Conservation (phyloP, 192 early-diverging fungal genomes). For the Coemansia sp. region DNA sequence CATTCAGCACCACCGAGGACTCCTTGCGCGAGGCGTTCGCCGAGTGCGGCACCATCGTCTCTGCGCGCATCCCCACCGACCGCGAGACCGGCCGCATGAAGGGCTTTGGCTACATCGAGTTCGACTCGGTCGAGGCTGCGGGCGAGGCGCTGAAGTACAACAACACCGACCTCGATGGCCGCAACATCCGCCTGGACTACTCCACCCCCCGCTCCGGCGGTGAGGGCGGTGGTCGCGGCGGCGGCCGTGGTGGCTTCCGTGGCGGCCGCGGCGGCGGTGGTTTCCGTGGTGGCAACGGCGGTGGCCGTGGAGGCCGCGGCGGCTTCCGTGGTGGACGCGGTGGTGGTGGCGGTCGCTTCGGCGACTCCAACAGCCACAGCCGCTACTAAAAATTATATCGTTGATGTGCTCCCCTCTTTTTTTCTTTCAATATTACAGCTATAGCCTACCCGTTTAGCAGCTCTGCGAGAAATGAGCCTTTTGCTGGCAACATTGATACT, state of each 20-base stretch:
- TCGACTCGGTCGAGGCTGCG: slow-evolving; percentile 84
- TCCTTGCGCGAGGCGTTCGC: slow-evolving; percentile 88
- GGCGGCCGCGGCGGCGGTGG: slow-evolving; percentile 39
- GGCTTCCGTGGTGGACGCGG: slow-evolving; percentile 52
- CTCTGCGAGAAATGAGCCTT: too few relatives aligned
- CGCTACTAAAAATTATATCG: slow-evolving; percentile 11
- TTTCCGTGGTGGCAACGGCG: slow-evolving; percentile 14
- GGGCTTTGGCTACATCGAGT: slow-evolving; percentile 97
- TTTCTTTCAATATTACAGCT: background rate
- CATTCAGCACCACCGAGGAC: slow-evolving; percentile 88
- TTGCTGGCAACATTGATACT: too few relatives aligned
- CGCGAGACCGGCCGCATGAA: slow-evolving; percentile 78
- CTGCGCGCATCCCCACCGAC: slow-evolving; percentile 80
- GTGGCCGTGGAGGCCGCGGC: slow-evolving; percentile 1
- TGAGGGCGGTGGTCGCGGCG: slow-evolving; percentile 46
- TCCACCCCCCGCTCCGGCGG: slow-evolving; percentile 51
- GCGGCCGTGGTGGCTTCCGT: slow-evolving; percentile 29
- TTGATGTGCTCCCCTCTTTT: background rate
- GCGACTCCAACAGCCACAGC: slow-evolving; percentile 5
- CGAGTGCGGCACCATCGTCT: slow-evolving; percentile 87
- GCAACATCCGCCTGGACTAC: slow-evolving; percentile 86
- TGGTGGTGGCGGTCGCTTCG: background rate
- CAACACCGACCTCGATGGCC: slow-evolving; percentile 72
- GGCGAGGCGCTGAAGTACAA: slow-evolving; percentile 90
- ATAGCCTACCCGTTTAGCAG: too few relatives aligned